A percentile compares a stretch with the other conserved stretches of the same genome.
Evolutionary conservation across 768 basidiomycete genomes (phyloP).

Genomic region (Multifurca ochricompacta): DNA sequence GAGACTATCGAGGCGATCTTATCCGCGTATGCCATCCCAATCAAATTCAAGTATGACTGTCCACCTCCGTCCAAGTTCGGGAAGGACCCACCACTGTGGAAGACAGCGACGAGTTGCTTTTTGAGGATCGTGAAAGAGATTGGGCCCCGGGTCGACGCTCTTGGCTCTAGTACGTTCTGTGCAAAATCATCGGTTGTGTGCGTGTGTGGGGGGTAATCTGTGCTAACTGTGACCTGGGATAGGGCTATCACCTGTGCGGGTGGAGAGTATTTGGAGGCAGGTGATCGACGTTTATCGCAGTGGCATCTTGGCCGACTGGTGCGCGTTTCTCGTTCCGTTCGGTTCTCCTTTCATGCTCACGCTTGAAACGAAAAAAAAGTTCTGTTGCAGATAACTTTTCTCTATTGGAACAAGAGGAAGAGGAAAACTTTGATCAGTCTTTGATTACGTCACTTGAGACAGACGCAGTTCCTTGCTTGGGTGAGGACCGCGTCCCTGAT

Average conservation of each 20-base stretch:
- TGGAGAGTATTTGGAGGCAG: conserved; percentile 83
- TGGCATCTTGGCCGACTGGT: conserved; percentile 83
- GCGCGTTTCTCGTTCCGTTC: neutral
- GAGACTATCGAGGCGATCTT: conserved; percentile 82
- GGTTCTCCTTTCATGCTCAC: neutral
- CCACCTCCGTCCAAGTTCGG: conserved; percentile 84
- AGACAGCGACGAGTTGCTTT: conserved; percentile 82
- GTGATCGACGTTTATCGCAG: conserved; percentile 75
- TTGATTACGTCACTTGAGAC: conserved; percentile 74
- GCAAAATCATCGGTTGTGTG: neutral
- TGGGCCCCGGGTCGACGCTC: conserved; percentile 39
- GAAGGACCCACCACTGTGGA: conserved; percentile 86
- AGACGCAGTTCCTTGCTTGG: conserved; percentile 71
- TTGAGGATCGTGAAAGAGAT: conserved; percentile 66
- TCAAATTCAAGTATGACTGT: conserved; percentile 93
- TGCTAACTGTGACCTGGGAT: neutral
- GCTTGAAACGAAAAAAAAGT: conserved; percentile 36
- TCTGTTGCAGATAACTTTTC: conserved; percentile 49
- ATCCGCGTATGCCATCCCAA: conserved; percentile 79
- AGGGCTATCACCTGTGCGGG: conserved; percentile 54
- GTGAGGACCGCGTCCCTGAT: conserved; percentile 62
- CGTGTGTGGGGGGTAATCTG: conserved; percentile 16
- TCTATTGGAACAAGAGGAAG: conserved; percentile 59
- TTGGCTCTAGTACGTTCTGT: conserved; percentile 38
- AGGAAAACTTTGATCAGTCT: conserved; percentile 80